Conservation (phyloP, 257 asterid species). For the Phtheirospermum japonicum region DNA sequence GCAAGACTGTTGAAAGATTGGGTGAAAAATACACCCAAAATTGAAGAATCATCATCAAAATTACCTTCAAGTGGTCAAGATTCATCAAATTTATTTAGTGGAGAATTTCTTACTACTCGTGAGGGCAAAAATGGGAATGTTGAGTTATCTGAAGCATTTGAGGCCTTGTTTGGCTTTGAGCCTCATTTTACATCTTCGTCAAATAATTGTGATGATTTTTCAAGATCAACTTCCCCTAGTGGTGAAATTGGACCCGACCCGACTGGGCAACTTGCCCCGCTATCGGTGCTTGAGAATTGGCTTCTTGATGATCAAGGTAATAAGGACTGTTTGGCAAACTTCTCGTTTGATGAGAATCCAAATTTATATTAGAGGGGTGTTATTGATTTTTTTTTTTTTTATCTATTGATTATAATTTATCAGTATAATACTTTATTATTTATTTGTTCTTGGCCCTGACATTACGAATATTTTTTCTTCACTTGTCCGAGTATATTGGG, state of each 20-base stretch:
- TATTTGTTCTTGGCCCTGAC: conserved; percentile 23
- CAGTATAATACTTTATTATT: too few species aligned
- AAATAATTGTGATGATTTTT: conserved; percentile 42
- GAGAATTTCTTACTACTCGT: too few species aligned
- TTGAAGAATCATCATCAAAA: too few species aligned
- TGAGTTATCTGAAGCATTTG: conserved; percentile 47
- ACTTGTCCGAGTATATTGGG: too few species aligned
- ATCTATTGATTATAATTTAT: not conserved
- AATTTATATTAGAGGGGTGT: conserved; percentile 36
- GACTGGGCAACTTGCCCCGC: conserved; percentile 33
- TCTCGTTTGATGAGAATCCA: conserved; percentile 45
- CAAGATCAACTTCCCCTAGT: conserved; percentile 45
- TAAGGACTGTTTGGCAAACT: conserved; percentile 41
- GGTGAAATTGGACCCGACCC: conserved; percentile 45
- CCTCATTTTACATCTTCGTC: conserved; percentile 37
- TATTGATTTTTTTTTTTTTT: conserved; percentile 1
- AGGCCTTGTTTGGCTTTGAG: conserved; percentile 54
- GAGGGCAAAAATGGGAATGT: conserved; percentile 36
- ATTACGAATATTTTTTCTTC: conserved; percentile 22
- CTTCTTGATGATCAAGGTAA: conserved; percentile 52
- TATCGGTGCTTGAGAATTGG: conserved; percentile 70
- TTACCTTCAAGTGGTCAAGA: conserved; percentile 40
- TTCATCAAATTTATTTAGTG: conserved; percentile 31
- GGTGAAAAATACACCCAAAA: conserved; percentile 39
- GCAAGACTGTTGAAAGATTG: conserved; percentile 68